Evolutionary conservation across 768 basidiomycete species (phyloP).

Genomic region (Boletus vinaceobasis): DNA sequence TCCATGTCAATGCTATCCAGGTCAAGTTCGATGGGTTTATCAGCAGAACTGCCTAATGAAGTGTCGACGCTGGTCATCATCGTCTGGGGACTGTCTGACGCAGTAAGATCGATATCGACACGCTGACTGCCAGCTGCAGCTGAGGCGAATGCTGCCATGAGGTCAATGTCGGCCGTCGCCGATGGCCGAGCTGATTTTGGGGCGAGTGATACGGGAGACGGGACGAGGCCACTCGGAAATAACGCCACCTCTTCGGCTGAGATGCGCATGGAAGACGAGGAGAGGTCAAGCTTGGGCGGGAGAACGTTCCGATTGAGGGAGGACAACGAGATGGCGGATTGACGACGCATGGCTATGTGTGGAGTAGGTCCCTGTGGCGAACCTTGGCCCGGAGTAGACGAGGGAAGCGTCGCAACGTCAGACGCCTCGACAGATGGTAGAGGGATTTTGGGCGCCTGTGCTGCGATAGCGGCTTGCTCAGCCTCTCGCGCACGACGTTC

Average conservation of each 20-base stretch:
- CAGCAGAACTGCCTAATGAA: constrained; percentile 57
- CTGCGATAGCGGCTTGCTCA: constrained; percentile 41
- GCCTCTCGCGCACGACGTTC: constrained; percentile 49
- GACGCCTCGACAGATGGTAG: constrained; percentile 20
- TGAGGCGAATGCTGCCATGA: constrained; percentile 61
- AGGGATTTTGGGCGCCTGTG: constrained; percentile 23
- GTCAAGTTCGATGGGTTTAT: constrained; percentile 81
- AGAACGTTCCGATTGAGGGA: constrained; percentile 70
- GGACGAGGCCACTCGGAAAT: constrained; percentile 56
- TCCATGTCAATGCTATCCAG: constrained; percentile 66
- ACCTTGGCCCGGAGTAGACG: constrained; percentile 33
- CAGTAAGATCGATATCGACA: constrained; percentile 60
- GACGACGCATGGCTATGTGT: constrained; percentile 48
- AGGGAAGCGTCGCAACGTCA: constrained; percentile 20
- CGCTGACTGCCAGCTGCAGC: constrained; percentile 35
- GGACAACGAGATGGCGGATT: constrained; percentile 76
- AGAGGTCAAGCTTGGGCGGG: constrained; percentile 78
- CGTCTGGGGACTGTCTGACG: constrained; percentile 33
- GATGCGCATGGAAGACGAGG: constrained; percentile 62
- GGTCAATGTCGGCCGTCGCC: constrained; percentile 54
- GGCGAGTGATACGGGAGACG: constrained; percentile 76
- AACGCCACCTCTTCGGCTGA: constrained; percentile 59
- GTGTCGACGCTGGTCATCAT: constrained; percentile 31
- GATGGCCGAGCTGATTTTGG: constrained; percentile 71
- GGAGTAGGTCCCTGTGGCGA: constrained; percentile 33